Conservation (phyloP, 2,329 filamentous ascomycete genomes). For the Penicillium sp. region DNA sequence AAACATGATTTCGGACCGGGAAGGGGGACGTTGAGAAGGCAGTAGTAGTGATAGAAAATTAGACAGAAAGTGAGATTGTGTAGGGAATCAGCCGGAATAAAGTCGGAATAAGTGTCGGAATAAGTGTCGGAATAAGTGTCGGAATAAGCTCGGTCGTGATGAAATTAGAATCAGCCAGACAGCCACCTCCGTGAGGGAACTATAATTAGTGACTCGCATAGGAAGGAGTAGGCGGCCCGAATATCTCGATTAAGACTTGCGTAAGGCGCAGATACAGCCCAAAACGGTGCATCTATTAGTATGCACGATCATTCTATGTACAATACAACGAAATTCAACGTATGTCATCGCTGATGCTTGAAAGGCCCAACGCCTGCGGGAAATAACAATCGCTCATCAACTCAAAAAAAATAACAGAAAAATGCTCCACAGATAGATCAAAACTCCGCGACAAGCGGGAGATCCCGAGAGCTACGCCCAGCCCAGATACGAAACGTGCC, state of each 20-base stretch:
- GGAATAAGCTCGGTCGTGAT: neutral
- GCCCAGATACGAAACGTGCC: slow-evolving; percentile 39
- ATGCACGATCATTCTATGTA: neutral
- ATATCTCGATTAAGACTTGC: neutral
- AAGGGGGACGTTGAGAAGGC: neutral
- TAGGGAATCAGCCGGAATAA: neutral
- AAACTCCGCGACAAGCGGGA: slow-evolving; percentile 34
- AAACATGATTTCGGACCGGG: neutral
- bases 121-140: slow-evolving; percentile 1
- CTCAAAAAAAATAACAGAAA: neutral
- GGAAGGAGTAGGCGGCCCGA: neutral
- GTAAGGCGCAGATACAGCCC: neutral
- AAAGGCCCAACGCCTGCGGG: neutral
- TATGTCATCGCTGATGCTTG: neutral
- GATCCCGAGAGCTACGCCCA: slow-evolving; percentile 40
- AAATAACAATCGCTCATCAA: neutral
- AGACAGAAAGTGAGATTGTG: neutral
- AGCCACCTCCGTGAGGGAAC: neutral
- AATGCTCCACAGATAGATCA: slow-evolving; percentile 9
- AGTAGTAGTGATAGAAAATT: neutral
- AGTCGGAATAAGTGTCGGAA: too few species aligned
- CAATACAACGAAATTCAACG: neutral
- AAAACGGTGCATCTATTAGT: neutral
- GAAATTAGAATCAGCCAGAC: neutral
- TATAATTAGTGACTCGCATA: neutral